These are phyloP conservation scores for Schizophyllum commune DNA, from an alignment of 1,284 basidiomycete species.

Conservation along the genomic window DNA sequence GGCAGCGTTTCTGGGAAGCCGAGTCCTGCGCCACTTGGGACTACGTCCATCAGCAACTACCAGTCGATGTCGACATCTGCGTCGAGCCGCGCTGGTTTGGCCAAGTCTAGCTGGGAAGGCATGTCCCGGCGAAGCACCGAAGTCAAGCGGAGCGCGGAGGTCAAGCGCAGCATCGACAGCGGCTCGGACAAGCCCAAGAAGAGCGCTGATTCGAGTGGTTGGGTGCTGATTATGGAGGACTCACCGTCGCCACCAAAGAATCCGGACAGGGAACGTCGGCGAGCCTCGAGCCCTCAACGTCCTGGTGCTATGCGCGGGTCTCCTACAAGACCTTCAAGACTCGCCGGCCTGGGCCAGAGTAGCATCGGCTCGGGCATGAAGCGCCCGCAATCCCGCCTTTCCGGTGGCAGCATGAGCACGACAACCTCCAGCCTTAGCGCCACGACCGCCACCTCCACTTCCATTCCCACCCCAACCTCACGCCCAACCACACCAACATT, in stretches of 20 bases:
- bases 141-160: conserved; percentile 21
- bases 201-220: conserved; percentile 58
- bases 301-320: conserved; percentile 30
- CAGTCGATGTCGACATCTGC: conserved; percentile 27
- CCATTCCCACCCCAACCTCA: conserved; percentile 59
- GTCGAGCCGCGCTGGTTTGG: conserved; percentile 24
- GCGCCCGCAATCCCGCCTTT: conserved; percentile 65
- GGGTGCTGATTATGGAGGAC: conserved; percentile 80
- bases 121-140: conserved; percentile 31
- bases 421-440: background rate
- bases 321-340: conserved; percentile 19
- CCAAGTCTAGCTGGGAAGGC: conserved; percentile 31
- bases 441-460: conserved; percentile 45
- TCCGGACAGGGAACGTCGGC: conserved; percentile 44
- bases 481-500: conserved; percentile 71
- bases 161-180: conserved; percentile 29
- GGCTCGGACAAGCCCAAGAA: conserved; percentile 29
- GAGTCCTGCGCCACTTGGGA: conserved; percentile 27
- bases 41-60: conserved; percentile 25
- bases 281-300: conserved; percentile 51
- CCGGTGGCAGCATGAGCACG: conserved; percentile 38
- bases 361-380: conserved; percentile 34
- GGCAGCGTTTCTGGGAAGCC: conserved; percentile 55
- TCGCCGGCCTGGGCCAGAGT: conserved; percentile 30
- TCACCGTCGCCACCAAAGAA: conserved; percentile 62